Conservation (phyloP, 805 yeast genomes). For the Starmerella apicola region DNA sequence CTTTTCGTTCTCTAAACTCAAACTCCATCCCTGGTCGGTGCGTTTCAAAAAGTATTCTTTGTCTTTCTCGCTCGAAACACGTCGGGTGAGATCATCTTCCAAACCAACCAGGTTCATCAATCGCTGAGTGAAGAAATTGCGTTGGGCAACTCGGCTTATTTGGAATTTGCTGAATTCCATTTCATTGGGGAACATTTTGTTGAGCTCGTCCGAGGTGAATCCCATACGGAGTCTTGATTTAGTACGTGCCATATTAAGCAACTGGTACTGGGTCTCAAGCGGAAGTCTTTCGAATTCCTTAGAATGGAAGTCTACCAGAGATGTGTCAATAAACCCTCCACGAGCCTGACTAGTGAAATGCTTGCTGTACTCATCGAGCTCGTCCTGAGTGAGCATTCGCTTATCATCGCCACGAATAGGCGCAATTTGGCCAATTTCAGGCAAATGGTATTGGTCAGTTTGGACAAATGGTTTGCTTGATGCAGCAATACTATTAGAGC, state of each 20-base stretch:
- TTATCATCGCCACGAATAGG: constrained; percentile 44
- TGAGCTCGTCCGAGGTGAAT: constrained; percentile 76
- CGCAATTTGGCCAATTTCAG: constrained; percentile 38
- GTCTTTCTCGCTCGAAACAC: constrained; percentile 77
- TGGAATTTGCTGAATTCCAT: constrained; percentile 89
- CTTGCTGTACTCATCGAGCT: constrained; percentile 47
- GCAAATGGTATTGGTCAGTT: constrained; percentile 79
- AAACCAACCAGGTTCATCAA: constrained; percentile 74
- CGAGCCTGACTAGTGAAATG: constrained; percentile 45
- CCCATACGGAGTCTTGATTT: constrained; percentile 92
- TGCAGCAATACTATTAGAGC: constrained; percentile 8
- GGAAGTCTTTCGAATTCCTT: constrained; percentile 68
- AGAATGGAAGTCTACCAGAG: constrained; percentile 70
- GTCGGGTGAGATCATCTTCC: constrained; percentile 37
- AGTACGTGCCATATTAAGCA: constrained; percentile 66
- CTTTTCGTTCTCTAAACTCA: constrained; percentile 47
- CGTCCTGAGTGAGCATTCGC: constrained; percentile 63
- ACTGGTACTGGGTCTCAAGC: constrained; percentile 73
- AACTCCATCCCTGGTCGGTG: constrained; percentile 74
- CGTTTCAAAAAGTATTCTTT: constrained; percentile 61
- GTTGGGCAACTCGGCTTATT: constrained; percentile 78
- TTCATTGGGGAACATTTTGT: constrained; percentile 66
- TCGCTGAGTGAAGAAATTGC: constrained; percentile 81
- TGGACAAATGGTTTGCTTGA: constrained; percentile 31
- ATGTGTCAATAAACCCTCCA: constrained; percentile 28